phyloP scores from a whole-genome alignment of 331 rosid species.

The Erythrophleum ivorense region DNA sequence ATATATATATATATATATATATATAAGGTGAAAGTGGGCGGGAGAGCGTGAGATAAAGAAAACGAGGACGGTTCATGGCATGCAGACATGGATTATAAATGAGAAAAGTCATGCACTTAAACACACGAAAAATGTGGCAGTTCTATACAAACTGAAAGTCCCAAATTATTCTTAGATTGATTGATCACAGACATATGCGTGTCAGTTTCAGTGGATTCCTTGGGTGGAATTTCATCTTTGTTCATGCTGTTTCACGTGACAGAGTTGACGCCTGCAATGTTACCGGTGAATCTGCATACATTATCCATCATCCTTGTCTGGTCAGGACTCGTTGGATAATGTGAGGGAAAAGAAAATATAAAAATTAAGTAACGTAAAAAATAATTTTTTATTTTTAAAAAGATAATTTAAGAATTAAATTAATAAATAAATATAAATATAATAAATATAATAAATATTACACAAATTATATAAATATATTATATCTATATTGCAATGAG shows the following conservation, averaged over 20 bases:
- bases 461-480: no score
- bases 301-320: not conserved
- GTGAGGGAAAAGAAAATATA: no score
- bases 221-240: slow-evolving; percentile 27
- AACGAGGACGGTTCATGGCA: slow-evolving; percentile 52
- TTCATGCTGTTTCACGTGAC: slow-evolving; percentile 16
- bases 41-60: slow-evolving; percentile 23
- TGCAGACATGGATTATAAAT: slow-evolving; percentile 25
- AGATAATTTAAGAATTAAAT: no score
- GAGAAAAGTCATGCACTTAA: slow-evolving; percentile 2
- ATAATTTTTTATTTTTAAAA: no score
- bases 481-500: no score
- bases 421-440: no score
- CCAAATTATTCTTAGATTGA: slow-evolving; percentile 17
- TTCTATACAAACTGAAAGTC: slow-evolving; percentile 3
- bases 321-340: no score
- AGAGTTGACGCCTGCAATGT: not conserved
- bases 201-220: slow-evolving; percentile 39
- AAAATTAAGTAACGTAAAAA: no score
- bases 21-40: slow-evolving; percentile 21
- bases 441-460: no score
- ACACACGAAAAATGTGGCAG: slow-evolving; percentile 8
- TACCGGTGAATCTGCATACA: not conserved
- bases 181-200: slow-evolving; percentile 36
- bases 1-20: not conserved